Evolutionary conservation across 2,329 filamentous ascomycete species (phyloP), one percentile per base, ranked within the genome.

Genomic region (Clarireedia sp.): DNA sequence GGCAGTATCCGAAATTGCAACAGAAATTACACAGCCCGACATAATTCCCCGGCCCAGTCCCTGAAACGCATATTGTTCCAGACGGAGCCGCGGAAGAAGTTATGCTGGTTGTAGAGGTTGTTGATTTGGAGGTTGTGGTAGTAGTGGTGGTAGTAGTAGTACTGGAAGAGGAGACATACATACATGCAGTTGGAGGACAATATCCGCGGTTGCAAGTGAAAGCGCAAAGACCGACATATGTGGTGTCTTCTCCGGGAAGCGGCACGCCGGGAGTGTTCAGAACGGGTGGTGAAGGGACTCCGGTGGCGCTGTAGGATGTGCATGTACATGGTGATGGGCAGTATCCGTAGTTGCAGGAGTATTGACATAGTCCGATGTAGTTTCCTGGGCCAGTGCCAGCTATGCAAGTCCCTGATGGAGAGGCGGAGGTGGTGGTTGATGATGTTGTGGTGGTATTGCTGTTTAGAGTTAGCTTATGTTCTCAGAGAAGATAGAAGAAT

Each of bases 301-400:
- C 52, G 3, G 6, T 37, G 12, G 38, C 47, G 1, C 41, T 33
- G 12, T 53, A 53, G 10, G 19, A 47, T 16, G 52, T 43, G n/a
- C 54, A 55, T 38, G 48, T 52, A n/a, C 54, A 55, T 21, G 48
- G 48, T 8, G 54, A 29, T n/a, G 62, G 62, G 24, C 63, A 65
- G 48, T 60, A 62, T 4, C 62, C 63, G 36, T 57, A 65, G 17
- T 56, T 59, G 3, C 64, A 61, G 2, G 59, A 51, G 37, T 69
- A 73, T 26, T 60, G 43, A 59, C 71, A 73, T 7, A 73, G 66
- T 2, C 70, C 71, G 3, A 54, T 50, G 38, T 69, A 71, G 58
- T 73, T 71, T n/a, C 68, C 58, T 12, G 67, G 65, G 19, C 68
- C 65, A 21, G 55, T 53, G 19, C 63, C 63, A 19, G 56, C 49